phyloP scores from a whole-genome alignment of 768 basidiomycete genomes.

The Boletales sp. region DNA sequence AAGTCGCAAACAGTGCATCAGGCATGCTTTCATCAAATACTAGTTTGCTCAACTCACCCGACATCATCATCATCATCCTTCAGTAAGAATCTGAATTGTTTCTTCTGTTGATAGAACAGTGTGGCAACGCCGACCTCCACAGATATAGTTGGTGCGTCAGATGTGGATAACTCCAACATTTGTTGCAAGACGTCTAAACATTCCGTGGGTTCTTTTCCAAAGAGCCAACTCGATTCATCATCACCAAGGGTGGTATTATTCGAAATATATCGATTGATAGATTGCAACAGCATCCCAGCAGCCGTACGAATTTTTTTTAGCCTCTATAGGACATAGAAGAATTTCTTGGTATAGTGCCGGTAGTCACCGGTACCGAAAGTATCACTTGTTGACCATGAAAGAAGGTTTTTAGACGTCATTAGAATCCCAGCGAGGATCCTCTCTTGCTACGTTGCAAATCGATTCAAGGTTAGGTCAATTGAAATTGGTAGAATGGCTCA shows the following conservation, averaged over 20 bases:
- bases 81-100: not conserved
- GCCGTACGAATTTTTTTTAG: not conserved
- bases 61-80: not conserved
- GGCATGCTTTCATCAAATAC: not conserved
- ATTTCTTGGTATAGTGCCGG: no score
- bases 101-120: not conserved
- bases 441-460: not conserved
- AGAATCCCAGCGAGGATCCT: not conserved
- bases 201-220: not conserved
- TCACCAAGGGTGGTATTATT: not conserved
- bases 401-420: not conserved
- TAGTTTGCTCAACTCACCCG: not conserved
- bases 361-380: no score
- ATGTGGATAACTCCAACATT: not conserved
- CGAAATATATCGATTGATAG: not conserved
- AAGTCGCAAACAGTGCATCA: not conserved
- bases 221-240: not conserved
- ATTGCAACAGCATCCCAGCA: not conserved
- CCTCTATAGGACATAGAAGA: no score
- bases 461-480: not conserved
- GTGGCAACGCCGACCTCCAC: no score
- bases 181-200: not conserved
- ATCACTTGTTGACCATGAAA: no score
- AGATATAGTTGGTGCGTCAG: no score
- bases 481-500: not conserved